Evolutionary conservation across 2,329 filamentous ascomycete genomes (phyloP).

Genomic region (Volutella citrinella): DNA sequence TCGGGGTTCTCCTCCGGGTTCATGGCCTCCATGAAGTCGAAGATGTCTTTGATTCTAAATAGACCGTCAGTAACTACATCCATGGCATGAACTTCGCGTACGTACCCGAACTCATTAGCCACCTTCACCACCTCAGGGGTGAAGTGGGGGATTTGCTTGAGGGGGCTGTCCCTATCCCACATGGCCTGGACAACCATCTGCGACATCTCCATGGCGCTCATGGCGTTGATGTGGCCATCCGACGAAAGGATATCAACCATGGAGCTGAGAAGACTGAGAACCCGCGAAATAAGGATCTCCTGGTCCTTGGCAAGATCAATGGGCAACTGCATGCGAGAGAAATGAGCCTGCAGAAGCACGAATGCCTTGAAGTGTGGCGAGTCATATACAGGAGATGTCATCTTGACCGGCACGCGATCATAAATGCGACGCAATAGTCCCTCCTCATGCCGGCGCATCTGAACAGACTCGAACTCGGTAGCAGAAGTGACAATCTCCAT

Average conservation of each 20-base stretch:
- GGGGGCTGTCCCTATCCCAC: slow-evolving; percentile 96
- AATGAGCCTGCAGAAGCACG: slow-evolving; percentile 94
- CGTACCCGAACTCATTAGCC: slow-evolving; percentile 73
- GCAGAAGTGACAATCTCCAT: slow-evolving; percentile 96
- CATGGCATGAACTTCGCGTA: slow-evolving; percentile 2
- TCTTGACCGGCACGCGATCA: slow-evolving; percentile 91
- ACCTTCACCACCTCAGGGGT: slow-evolving; percentile 77
- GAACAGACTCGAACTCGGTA: slow-evolving; percentile 92
- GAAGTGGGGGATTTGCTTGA: slow-evolving; percentile 98
- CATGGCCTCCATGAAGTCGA: slow-evolving; percentile 99
- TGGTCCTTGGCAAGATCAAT: slow-evolving; percentile 96
- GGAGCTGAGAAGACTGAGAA: slow-evolving; percentile 83
- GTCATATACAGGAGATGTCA: slow-evolving; percentile 80
- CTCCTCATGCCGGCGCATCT: slow-evolving; percentile 91
- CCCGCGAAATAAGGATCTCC: slow-evolving; percentile 79
- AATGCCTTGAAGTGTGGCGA: slow-evolving; percentile 99
- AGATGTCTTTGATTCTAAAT: slow-evolving; percentile 80
- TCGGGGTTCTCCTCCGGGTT: slow-evolving; percentile 88
- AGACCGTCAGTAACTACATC: slow-evolving; percentile 27
- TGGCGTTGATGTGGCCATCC: slow-evolving; percentile 93
- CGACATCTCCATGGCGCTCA: slow-evolving; percentile 98
- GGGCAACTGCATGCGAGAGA: slow-evolving; percentile 93
- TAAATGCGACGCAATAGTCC: slow-evolving; percentile 86
- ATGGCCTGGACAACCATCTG: slow-evolving; percentile 99
- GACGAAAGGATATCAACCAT: slow-evolving; percentile 94